Conservation (phyloP, 306 rosid species). For the Pyrus bretschneideri region DNA sequence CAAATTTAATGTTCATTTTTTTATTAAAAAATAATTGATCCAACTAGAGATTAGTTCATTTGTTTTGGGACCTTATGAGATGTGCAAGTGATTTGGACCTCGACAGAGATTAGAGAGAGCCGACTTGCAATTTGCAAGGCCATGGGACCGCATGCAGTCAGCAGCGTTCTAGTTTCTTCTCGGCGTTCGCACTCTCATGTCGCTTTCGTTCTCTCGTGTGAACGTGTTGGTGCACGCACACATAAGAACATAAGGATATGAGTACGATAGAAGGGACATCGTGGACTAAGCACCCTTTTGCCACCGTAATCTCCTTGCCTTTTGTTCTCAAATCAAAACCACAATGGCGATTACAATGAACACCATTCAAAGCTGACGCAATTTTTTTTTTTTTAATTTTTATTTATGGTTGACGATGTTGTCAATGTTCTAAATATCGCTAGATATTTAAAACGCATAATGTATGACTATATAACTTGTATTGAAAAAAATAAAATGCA, state of each 20-base stretch:
- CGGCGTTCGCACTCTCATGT: neutral
- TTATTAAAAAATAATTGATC: too few relatives aligned
- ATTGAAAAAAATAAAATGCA: too few relatives aligned
- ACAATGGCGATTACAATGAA: neutral
- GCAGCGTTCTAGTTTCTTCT: neutral
- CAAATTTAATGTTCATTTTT: too few relatives aligned
- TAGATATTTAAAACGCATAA: too few relatives aligned
- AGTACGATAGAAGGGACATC: too few relatives aligned
- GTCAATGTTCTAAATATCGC: too few relatives aligned
- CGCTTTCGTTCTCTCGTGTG: neutral
- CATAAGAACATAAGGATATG: too few relatives aligned
- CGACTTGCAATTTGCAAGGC: neutral
- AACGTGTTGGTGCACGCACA: neutral
- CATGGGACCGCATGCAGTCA: neutral
- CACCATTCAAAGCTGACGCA: neutral
- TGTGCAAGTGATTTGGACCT: neutral
- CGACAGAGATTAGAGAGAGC: neutral
- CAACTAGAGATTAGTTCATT: too few relatives aligned
- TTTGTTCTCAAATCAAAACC: neutral
- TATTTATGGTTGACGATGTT: too few relatives aligned
- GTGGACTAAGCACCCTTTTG: neutral
- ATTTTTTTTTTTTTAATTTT: too few relatives aligned
- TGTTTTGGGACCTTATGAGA: neutral
- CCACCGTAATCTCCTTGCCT: neutral
- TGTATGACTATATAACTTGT: too few relatives aligned